phyloP scores from a whole-genome alignment of 306 rosid genomes.

The Styphnolobium japonicum region DNA sequence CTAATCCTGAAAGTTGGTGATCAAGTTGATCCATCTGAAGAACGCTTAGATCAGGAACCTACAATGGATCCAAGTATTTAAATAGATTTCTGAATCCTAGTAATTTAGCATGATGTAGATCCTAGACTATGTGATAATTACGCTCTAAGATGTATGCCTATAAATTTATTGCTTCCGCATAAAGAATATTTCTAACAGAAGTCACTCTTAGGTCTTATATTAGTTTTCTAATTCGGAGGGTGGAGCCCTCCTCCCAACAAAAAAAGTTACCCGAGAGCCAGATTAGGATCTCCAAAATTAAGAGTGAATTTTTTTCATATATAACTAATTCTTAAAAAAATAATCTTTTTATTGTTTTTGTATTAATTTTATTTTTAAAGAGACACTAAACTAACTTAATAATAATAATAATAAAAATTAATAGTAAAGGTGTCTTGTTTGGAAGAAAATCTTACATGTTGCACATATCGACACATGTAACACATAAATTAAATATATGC shows the following conservation, averaged over 20 bases:
- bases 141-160: no score
- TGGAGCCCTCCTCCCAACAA: slow-evolving; percentile 15
- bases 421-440: neutral
- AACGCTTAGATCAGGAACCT: no score
- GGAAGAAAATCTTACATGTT: neutral
- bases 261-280: slow-evolving; percentile 7
- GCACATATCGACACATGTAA: neutral
- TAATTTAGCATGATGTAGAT: no score
- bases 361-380: neutral
- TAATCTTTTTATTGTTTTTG: neutral
- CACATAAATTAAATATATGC: neutral
- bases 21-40: no score
- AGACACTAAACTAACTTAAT: neutral
- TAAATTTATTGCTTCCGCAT: no score
- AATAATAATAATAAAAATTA: no score
- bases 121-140: no score
- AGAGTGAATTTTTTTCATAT: neutral
- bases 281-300: neutral
- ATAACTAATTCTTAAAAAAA: neutral
- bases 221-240: neutral
- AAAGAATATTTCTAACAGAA: no score
- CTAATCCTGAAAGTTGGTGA: no score
- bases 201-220: slow-evolving; percentile 17
- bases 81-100: no score
- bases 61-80: no score